Conservation (phyloP, 1,284 basidiomycete species). For the Rhodotorula mucilaginosa region DNA sequence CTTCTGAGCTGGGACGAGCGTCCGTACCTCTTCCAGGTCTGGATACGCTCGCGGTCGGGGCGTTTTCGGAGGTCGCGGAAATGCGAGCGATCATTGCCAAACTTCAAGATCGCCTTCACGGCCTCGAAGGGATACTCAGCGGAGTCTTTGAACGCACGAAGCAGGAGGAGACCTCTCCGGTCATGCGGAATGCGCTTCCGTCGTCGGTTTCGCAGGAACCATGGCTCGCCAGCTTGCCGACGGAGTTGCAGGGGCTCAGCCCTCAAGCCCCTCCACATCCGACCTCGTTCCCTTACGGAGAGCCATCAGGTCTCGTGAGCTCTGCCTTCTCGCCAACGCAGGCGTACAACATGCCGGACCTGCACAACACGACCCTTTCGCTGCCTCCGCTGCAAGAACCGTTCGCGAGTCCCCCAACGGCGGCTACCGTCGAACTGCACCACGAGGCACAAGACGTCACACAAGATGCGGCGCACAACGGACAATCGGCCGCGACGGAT, state of each 20-base stretch:
- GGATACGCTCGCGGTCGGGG: background rate
- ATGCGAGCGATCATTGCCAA: conserved; percentile 11
- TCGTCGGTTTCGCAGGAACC: background rate
- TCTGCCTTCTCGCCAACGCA: background rate
- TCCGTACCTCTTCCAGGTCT: background rate
- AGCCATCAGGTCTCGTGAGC: background rate
- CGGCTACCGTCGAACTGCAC: background rate
- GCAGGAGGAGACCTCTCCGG: background rate
- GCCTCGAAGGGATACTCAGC: conserved; percentile 14
- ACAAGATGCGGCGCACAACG: too few relatives aligned
- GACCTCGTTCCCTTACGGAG: too few relatives aligned
- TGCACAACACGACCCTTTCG: background rate
- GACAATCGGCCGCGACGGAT: too few relatives aligned
- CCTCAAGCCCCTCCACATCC: background rate
- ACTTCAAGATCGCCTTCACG: background rate
- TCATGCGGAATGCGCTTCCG: background rate
- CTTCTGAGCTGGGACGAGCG: background rate
- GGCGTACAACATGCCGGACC: background rate
- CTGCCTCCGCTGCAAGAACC: background rate
- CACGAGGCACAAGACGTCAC: too few relatives aligned
- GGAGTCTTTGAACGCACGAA: background rate
- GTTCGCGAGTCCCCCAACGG: background rate
- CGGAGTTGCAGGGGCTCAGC: background rate
- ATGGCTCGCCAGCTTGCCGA: background rate
- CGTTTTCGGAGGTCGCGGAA: conserved; percentile 12